Evolutionary conservation across 225 moss, liverwort and hornwort species (phyloP).

Genomic region (Rhytidiadelphus loreus): DNA sequence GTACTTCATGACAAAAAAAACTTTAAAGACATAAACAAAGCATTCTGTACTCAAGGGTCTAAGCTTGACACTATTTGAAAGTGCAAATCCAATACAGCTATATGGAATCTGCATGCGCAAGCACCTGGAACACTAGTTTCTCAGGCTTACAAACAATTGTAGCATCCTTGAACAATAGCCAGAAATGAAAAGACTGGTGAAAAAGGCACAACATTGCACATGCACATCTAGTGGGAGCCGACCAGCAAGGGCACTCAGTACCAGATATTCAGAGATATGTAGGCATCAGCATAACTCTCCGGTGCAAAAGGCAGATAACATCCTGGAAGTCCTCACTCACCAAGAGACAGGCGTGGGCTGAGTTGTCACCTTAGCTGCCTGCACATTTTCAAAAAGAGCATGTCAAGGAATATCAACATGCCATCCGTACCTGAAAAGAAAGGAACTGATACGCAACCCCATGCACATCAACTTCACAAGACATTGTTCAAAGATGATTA

Average conservation of each 20-base stretch:
- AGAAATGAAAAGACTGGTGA: neutral
- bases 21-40: neutral
- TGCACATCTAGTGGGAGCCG: conserved; percentile 29
- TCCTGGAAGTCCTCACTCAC: conserved; percentile 63
- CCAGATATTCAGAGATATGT: conserved; percentile 38
- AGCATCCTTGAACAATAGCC: neutral
- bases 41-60: neutral
- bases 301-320: conserved; percentile 38
- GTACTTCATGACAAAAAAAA: neutral
- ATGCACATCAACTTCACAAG: neutral
- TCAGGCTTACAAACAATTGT: neutral
- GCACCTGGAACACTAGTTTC: neutral
- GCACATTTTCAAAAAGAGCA: conserved; percentile 8
- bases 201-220: conserved; percentile 1
- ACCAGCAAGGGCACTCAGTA: conserved; percentile 39
- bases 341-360: conserved; percentile 90
- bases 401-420: neutral
- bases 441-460: neutral
- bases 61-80: neutral
- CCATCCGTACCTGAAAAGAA: neutral
- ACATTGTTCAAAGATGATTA: neutral
- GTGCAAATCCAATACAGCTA: neutral
- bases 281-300: conserved; percentile 43
- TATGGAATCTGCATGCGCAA: neutral
- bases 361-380: conserved; percentile 76